Conservation (phyloP, 2,329 filamentous ascomycete species). For the Alternaria alternata region DNA sequence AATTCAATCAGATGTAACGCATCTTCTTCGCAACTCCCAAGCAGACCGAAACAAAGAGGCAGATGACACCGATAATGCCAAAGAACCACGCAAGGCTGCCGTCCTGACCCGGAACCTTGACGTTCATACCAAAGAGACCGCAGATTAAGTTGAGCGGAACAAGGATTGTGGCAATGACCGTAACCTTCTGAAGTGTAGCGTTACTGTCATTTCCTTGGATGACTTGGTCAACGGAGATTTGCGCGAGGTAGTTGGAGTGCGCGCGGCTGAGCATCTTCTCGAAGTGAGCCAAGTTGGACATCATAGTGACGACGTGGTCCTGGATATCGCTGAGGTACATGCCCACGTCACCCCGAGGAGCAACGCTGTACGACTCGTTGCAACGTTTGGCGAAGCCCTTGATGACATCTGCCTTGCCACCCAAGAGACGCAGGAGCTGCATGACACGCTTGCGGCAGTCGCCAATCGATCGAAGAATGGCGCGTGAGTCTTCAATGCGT, state of each 20-base stretch:
- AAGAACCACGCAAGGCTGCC: slow-evolving; percentile 65
- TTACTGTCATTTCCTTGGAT: slow-evolving; percentile 88
- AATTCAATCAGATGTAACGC: slow-evolving; percentile 49
- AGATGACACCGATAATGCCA: slow-evolving; percentile 66
- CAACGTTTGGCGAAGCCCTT: slow-evolving; percentile 98
- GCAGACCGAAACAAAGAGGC: slow-evolving; percentile 52
- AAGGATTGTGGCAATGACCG: slow-evolving; percentile 91
- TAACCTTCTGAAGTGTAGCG: slow-evolving; percentile 91
- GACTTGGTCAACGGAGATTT: slow-evolving; percentile 91
- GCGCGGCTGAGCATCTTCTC: slow-evolving; percentile 96
- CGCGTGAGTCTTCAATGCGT: slow-evolving; percentile 85
- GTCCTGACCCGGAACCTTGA: slow-evolving; percentile 71
- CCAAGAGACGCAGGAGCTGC: slow-evolving; percentile 88
- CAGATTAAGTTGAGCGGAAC: slow-evolving; percentile 94
- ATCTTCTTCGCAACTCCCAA: slow-evolving; percentile 54
- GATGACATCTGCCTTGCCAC: slow-evolving; percentile 98
- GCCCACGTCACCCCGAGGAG: slow-evolving; percentile 93
- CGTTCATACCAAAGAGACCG: slow-evolving; percentile 89
- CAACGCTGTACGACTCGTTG: slow-evolving; percentile 96
- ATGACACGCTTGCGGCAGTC: slow-evolving; percentile 93
- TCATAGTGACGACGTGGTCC: slow-evolving; percentile 99
- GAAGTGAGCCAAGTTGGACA: slow-evolving; percentile 93
- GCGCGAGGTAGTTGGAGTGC: slow-evolving; percentile 95
- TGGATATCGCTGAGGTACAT: slow-evolving; percentile 97
- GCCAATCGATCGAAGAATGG: slow-evolving; percentile 87